Evolutionary conservation across 192 early-diverging fungal species (phyloP), one percentile per base, ranked within the genome.

Genomic region (Kickxella alabastrina): DNA sequence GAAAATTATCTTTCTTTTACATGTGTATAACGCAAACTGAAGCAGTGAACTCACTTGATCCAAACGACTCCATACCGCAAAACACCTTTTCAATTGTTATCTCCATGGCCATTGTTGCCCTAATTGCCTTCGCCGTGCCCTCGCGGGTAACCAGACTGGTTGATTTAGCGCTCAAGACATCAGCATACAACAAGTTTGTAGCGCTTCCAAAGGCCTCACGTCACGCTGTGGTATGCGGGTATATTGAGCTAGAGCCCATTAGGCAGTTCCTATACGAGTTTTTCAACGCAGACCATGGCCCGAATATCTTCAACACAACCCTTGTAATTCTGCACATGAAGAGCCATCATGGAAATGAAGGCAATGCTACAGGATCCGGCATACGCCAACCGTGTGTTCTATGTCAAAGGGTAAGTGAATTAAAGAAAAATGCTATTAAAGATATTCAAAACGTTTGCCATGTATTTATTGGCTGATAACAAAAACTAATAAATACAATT

Each of bases 251-350:
- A 7, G 65, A 62, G 23, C 60, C 76, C 2, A 43, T 69, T 10
- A 35, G 49, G 0, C 68, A 65, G 55, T 78, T 78, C 22, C 58
- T 78, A 6, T 58, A 62, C 45, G 76, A 78, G 54, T 78, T 78
- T 37, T 78, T 68, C 31, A 74, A 72, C 41, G 54, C 59, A 0
- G 76, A 78, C 21, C 76, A 78, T 28, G 76, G 76, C 0, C 50
- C 61, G 5, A 68, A 71, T 19, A 69, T 73, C 17, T 68, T 68
- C 47, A 50, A 56, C 17, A 54, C 76, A 0, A 65, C 61, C 0
- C 63, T 78, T 4, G 70, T 73, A 2, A 58, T 78, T 18, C 32
- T 78, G 4, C 60, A 73, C 23, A 26, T 27, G 58, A 61, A 10
- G 69, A 73, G 45, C 69, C 69, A 12, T 42, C 9, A 65, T 69